phyloP scores from a whole-genome alignment of 176 grass and related monocot genomes.

The Saccharum spontaneum region DNA sequence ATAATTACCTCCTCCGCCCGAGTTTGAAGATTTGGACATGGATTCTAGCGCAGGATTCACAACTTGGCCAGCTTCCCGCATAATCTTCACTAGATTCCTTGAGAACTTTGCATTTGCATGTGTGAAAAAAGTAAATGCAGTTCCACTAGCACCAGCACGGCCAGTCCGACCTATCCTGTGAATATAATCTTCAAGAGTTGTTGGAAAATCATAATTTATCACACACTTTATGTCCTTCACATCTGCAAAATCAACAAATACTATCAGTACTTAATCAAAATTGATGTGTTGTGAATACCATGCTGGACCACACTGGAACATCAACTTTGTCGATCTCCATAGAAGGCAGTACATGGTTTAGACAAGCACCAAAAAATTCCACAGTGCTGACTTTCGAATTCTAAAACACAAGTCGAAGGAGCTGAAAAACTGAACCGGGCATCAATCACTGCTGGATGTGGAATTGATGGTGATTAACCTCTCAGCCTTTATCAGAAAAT shows the following conservation, averaged over 20 bases:
- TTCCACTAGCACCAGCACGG: conserved; percentile 88
- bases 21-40: conserved; percentile 52
- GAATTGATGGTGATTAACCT: conserved; percentile 80
- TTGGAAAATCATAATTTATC: conserved; percentile 97
- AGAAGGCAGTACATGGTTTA: conserved; percentile 44
- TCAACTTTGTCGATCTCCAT: conserved; percentile 55
- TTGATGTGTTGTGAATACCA: conserved; percentile 30
- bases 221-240: conserved; percentile 99
- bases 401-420: conserved; percentile 62
- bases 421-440: conserved; percentile 81
- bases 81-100: conserved; percentile 80
- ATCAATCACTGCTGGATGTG: conserved; percentile 57
- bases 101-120: conserved; percentile 69
- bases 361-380: conserved; percentile 41
- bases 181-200: conserved; percentile 92
- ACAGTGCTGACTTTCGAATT: conserved; percentile 25
- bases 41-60: conserved; percentile 75
- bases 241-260: conserved; percentile 66
- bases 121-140: conserved; percentile 89
- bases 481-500: conserved; percentile 33
- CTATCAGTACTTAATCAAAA: conserved; percentile 28
- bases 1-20: conserved; percentile 52
- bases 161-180: conserved; percentile 97
- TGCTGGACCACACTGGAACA: conserved; percentile 37
- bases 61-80: conserved; percentile 79